Conservation (phyloP, 805 yeast genomes). For the Kodamaea laetipori region DNA sequence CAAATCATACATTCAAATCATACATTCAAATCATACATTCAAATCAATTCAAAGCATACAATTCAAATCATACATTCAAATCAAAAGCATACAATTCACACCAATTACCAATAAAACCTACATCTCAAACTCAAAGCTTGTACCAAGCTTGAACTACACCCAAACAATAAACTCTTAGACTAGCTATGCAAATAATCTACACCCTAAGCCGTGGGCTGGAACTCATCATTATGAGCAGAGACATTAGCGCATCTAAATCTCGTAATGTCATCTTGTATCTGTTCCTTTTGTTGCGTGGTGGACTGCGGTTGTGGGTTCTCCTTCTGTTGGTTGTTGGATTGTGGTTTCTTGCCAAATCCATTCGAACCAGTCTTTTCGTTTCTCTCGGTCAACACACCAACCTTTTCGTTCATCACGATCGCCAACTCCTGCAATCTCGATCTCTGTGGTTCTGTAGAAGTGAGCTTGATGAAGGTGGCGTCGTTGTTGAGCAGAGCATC, state of each 20-base stretch:
- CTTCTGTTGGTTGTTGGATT: slow-evolving; percentile 24
- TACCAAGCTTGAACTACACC: neutral
- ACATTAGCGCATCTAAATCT: slow-evolving; percentile 48
- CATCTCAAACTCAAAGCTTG: neutral
- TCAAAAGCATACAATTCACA: too few species aligned
- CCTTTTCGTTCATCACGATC: slow-evolving; percentile 78
- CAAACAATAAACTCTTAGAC: slow-evolving; percentile 2
- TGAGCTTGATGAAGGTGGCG: slow-evolving; percentile 61
- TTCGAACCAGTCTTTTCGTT: slow-evolving; percentile 82
- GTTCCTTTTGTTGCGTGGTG: slow-evolving; percentile 33
- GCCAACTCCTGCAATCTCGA: slow-evolving; percentile 88
- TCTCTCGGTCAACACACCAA: slow-evolving; percentile 74
- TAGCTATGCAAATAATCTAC: slow-evolving; percentile 6
- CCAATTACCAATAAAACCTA: too few species aligned
- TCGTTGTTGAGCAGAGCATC: slow-evolving; percentile 72
- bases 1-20: too few species aligned
- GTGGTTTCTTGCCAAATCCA: slow-evolving; percentile 56
- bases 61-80: too few species aligned
- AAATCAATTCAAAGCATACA: too few species aligned
- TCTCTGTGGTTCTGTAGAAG: slow-evolving; percentile 71
- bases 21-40: too few species aligned
- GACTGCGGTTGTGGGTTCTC: slow-evolving; percentile 34
- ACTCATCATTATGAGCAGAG: slow-evolving; percentile 46
- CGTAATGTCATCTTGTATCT: slow-evolving; percentile 39
- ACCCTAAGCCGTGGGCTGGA: slow-evolving; percentile 34